phyloP scores from a whole-genome alignment of 2,329 filamentous ascomycete genomes.

The Aspergillus tamarii region DNA sequence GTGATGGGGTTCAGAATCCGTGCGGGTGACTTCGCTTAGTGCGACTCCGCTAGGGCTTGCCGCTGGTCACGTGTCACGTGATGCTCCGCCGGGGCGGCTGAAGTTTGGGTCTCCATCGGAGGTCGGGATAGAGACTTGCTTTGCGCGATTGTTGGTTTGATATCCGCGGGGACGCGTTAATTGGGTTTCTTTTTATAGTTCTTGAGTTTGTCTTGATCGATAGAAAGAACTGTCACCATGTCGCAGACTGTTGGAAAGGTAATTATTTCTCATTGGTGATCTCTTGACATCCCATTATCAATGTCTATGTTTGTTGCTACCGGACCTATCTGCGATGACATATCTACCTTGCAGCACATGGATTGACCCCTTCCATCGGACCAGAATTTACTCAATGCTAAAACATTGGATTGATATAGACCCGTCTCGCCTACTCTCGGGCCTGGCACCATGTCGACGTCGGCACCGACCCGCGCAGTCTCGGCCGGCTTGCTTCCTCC shows the following conservation, averaged over 20 bases:
- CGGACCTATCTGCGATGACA: not conserved
- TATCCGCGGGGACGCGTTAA: slow-evolving; percentile 9
- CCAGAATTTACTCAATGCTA: not conserved
- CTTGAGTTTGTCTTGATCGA: slow-evolving; percentile 11
- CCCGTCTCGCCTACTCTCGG: slow-evolving; percentile 92
- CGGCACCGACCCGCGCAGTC: slow-evolving; percentile 70
- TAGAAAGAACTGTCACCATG: slow-evolving; percentile 34
- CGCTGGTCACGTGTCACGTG: slow-evolving; percentile 30
- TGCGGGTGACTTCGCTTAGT: slow-evolving; percentile 50
- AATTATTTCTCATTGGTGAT: not conserved
- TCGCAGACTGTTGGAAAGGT: slow-evolving; percentile 52
- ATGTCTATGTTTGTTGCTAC: not conserved
- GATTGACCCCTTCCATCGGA: not conserved
- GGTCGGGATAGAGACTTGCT: slow-evolving; percentile 2
- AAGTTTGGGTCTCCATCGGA: slow-evolving; percentile 8
- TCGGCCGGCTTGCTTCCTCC: slow-evolving; percentile 84
- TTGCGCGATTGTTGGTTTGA: not conserved
- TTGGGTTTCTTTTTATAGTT: not conserved
- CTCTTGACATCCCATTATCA: not conserved
- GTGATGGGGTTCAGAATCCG: slow-evolving; percentile 29
- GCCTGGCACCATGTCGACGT: slow-evolving; percentile 91
- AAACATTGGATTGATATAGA: slow-evolving; percentile 57
- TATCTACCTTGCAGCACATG: not conserved
- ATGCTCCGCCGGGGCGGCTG: not conserved
- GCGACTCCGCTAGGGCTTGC: slow-evolving; percentile 35